Base-by-base conservation (phyloP, 1,284 basidiomycete genomes). In the Malassezia caprae region DNA sequence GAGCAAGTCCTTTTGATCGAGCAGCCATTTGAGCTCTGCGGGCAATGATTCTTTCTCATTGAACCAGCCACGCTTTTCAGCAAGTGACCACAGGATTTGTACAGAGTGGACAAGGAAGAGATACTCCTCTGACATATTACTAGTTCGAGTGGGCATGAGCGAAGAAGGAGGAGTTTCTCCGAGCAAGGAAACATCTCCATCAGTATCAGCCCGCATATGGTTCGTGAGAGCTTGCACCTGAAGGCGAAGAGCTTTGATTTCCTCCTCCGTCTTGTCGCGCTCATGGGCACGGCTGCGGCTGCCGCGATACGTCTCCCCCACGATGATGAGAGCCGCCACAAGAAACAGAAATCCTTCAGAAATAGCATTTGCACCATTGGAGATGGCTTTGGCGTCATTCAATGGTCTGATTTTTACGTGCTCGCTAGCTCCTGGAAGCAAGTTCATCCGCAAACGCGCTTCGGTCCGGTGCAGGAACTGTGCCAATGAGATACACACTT, bases 261-360 rank as follows among this genome's bases (percentile, higher is more conserved):
- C 52, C 13, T 69, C 67, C 42, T 68, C 64, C 3, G 69, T 67
- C 7, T 62, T 54, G 40, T 69, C 67, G 2, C 66, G 60, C 54
- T 68, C 63, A 26, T 73, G 61, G 13, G 62, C 64, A 24, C 63
- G 64, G 41, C 64, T 70, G 4, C 69, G 58, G 3, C 59, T 63
- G 5, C 69, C 58, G 10, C 72, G 53, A 52, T 68, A 73, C 0
- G 62, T 62, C 32, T 74, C 72, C 10, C 68, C 72, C 2, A 74
- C 31, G 27, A 74, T 74, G 10, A 74, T 58, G 1, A 62, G 51
- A 17, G 66, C 67, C 11, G 72, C 72, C 1, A 74, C 67, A 11
- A 62, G 57, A 59, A 74, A 74, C 12, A 74, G 56, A 41, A 72
- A 72, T 5, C 61, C 67, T 50, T 72, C 69, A 1, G 66, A 67